These are phyloP conservation scores for Penicillium turbatum DNA, from an alignment of 495 filamentous ascomycete genomes.

Conservation along the genomic window DNA sequence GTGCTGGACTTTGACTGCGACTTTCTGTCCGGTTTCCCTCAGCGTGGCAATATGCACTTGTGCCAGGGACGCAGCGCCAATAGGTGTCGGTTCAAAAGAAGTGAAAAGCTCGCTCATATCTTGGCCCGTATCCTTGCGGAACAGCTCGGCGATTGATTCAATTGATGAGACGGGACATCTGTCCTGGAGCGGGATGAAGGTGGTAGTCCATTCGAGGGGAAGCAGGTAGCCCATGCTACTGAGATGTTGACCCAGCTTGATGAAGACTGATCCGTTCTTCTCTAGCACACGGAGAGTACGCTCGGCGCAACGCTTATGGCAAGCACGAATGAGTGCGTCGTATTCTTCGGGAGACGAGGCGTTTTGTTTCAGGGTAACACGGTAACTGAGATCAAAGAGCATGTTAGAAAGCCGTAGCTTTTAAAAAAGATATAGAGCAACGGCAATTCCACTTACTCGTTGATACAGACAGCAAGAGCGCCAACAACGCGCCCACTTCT, in stretches of 20 bases:
- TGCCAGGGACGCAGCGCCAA: conserved; percentile 89
- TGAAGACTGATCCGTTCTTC: conserved; percentile 95
- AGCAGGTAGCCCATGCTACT: conserved; percentile 96
- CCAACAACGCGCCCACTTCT: conserved; percentile 76
- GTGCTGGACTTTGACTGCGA: conserved; percentile 98
- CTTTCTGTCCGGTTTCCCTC: conserved; percentile 76
- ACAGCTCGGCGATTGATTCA: conserved; percentile 84
- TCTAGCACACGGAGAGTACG: conserved; percentile 83
- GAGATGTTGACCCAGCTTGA: conserved; percentile 95
- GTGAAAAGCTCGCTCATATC: conserved; percentile 79
- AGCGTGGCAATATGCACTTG: conserved; percentile 92
- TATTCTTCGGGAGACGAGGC: conserved; percentile 56
- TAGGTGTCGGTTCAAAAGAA: conserved; percentile 71
- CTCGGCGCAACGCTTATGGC: conserved; percentile 89
- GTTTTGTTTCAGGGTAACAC: conserved; percentile 67
- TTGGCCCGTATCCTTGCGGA: conserved; percentile 73
- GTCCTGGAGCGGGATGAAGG: conserved; percentile 95
- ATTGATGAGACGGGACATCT: conserved; percentile 90
- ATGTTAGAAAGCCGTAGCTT: neutral
- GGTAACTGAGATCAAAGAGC: conserved; percentile 59
- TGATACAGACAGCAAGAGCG: conserved; percentile 75
- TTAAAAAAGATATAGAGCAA: neutral
- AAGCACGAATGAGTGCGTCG: conserved; percentile 65
- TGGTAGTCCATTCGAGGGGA: conserved; percentile 89
- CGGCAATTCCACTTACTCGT: conserved; percentile 63